phyloP scores from a whole-genome alignment of 2,329 filamentous ascomycete genomes.

The Fusarium brevicatenulatum region DNA sequence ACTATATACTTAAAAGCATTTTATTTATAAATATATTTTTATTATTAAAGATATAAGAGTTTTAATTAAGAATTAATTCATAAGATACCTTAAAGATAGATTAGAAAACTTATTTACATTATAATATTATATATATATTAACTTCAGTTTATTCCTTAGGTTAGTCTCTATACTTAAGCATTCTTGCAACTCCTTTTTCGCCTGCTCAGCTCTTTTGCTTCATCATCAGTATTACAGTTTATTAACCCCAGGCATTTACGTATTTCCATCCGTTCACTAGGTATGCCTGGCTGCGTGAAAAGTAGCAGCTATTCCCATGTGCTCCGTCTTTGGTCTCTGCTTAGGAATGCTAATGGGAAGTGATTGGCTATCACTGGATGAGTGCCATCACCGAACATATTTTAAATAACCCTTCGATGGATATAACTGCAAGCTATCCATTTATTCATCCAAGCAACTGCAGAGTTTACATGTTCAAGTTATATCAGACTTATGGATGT shows the following conservation, averaged over 20 bases:
- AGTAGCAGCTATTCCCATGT: not conserved
- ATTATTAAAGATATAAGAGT: not conserved
- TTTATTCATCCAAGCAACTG: not conserved
- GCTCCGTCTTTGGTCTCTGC: not conserved
- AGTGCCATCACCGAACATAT: not conserved
- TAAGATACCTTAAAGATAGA: not conserved
- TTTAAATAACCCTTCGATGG: not conserved
- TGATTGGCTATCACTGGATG: not conserved
- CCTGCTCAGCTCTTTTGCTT: not conserved
- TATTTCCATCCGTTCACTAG: not conserved
- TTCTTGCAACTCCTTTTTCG: not conserved
- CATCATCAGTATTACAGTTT: not conserved
- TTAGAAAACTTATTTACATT: not conserved
- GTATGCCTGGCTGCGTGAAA: not conserved
- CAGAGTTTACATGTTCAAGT: not conserved
- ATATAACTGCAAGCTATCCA: not conserved
- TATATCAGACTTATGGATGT: not conserved
- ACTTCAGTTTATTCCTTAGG: not conserved
- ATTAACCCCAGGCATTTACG: not conserved
- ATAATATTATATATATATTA: not conserved
- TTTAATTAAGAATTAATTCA: too few species aligned
- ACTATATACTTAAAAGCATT: too few species aligned
- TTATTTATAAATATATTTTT: not conserved
- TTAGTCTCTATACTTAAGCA: not conserved
- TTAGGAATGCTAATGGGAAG: not conserved